Base-by-base conservation (phyloP, 129 eudicot species). In the Chrysanthemum makinoi region DNA sequence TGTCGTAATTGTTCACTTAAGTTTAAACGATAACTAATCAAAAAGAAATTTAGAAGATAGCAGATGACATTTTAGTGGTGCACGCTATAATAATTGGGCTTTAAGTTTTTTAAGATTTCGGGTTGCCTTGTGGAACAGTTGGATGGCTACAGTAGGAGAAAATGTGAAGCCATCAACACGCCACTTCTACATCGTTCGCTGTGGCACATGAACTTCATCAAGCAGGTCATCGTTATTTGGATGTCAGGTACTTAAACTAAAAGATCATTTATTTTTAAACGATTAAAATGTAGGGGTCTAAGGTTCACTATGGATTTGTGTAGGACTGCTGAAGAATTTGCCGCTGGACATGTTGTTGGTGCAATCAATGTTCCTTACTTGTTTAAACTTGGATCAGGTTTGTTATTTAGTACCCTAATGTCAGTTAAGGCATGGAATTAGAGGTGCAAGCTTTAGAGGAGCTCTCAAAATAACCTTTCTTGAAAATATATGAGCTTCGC, bases 201-300 rank as follows among this genome's bases (percentile, higher is more conserved):
- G 97, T 91, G 26, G 95, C 97, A 2, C 82, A 80, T 7, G 97
- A 91, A 81, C 90, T 91, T 55, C 90, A 81, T 79, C 97, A 82
- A 79, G 97, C 97, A 22, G 97, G 97, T 2, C 93, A 91, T 55
- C 96, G 84, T 14, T 91, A 88, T 72, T 73, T 91, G 64, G 97
- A 91, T 67, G 97, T 91, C 72, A 82, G 96, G 97, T 91, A 72
- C 43, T 60, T 10, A 1, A 44, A 58, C 22, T 24, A 24, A 22
- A 58, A 71, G 18, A 55, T 44, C 2, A 55, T 50, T 6, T 11
- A 39, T 39, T 7, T 39, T 0, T 39, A 10, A 1, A 55, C 19
- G 58, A 60, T 4, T 28, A 35, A 70, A 62, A 11, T 24, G 54
- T 10, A 28, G 14, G 72, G 64, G 26, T 70, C 52, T 52, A 1